A percentile compares a stretch with the other conserved stretches of the same genome.
These are phyloP conservation scores for Rhododendron vialii DNA, from an alignment of 148 eudicot species.

Conservation along the genomic window DNA sequence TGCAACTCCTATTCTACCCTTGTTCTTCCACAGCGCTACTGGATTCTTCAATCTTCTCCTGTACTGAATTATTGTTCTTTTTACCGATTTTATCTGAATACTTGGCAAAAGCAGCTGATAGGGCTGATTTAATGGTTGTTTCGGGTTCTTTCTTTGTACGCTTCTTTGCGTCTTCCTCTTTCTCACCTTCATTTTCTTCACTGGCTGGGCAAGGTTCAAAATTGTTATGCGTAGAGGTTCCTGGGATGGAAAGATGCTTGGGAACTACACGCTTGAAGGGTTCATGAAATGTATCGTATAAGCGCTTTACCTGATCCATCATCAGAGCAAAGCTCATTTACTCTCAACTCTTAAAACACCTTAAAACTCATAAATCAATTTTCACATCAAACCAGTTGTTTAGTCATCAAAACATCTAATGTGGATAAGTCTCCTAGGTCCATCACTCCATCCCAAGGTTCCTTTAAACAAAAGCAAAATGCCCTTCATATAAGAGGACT, in stretches of 20 bases:
- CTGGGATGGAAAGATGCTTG: constrained; percentile 31
- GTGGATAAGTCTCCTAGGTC: not conserved
- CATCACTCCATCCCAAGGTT: not conserved
- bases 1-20: not conserved
- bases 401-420: not conserved
- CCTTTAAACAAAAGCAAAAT: not conserved
- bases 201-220: constrained; percentile 21
- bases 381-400: not conserved
- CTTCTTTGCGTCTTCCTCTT: constrained; percentile 46
- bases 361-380: not conserved
- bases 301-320: constrained; percentile 68
- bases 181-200: constrained; percentile 33
- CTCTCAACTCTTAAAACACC: not conserved
- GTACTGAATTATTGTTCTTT: constrained; percentile 23
- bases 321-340: not conserved
- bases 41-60: constrained; percentile 27
- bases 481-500: not conserved
- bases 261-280: constrained; percentile 81
- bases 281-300: constrained; percentile 87
- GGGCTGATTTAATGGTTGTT: constrained; percentile 56
- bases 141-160: constrained; percentile 54
- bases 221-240: constrained; percentile 31
- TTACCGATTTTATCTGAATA: constrained; percentile 45
- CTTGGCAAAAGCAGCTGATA: constrained; percentile 68
- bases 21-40: constrained; percentile 4